Percentiles rank a stretch among this genome's conserved stretches.
These are phyloP conservation scores for Orbilia ellipsospora DNA, from an alignment of 2,329 filamentous ascomycete species.

Conservation along the genomic window DNA sequence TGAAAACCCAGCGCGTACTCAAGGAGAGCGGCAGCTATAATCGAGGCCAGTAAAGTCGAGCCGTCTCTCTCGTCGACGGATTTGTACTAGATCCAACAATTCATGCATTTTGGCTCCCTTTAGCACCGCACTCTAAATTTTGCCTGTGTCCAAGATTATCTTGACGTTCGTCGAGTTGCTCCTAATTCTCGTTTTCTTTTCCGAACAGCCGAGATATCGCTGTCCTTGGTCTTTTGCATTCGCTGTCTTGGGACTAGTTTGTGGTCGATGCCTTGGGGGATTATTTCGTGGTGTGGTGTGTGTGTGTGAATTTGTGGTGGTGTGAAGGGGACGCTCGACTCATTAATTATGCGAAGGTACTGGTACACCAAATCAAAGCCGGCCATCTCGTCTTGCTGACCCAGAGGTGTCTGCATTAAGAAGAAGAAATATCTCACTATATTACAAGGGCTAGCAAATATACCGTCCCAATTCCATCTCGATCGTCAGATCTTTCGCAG, in stretches of 20 bases:
- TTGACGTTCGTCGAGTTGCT: no score
- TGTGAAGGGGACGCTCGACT: neutral
- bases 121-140: no score
- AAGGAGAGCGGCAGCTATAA: constrained; percentile 41
- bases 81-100: constrained; percentile 42
- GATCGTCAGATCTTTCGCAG: constrained; percentile 15
- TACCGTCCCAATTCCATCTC: constrained; percentile 3
- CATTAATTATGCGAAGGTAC: neutral
- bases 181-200: no score
- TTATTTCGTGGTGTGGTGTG: constrained; percentile 4
- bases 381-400: neutral
- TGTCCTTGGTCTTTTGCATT: neutral
- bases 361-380: neutral
- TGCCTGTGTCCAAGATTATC: constrained; percentile 1
- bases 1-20: constrained; percentile 13
- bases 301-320: constrained; percentile 1
- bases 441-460: no score
- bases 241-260: constrained; percentile 4
- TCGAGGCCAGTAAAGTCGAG: constrained; percentile 39
- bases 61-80: constrained; percentile 37
- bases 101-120: neutral
- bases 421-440: neutral
- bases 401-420: neutral
- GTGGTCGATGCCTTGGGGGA: neutral
- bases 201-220: constrained; percentile 12